Percentiles rank a stretch among this genome's conserved stretches.
Evolutionary conservation across 495 filamentous ascomycete genomes (phyloP).

Genomic region (Amniculicola lignicola): DNA sequence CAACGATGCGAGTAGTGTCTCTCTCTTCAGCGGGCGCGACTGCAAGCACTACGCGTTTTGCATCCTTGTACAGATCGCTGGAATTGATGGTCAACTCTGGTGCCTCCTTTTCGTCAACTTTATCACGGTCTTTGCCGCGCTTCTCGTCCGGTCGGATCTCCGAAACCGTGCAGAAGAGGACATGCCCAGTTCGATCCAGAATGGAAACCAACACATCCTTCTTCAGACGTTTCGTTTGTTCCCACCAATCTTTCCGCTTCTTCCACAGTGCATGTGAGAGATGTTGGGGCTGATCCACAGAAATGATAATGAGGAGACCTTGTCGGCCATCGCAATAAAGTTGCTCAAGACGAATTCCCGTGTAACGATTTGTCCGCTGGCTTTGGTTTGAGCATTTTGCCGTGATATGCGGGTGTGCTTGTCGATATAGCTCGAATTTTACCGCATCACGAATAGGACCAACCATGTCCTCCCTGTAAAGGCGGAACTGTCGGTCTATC

Average conservation of each 20-base stretch:
- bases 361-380: conserved; percentile 5
- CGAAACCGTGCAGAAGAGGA: conserved; percentile 56
- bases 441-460: conserved; percentile 61
- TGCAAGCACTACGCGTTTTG: background rate
- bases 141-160: conserved; percentile 30
- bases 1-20: background rate
- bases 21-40: conserved; percentile 6
- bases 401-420: background rate
- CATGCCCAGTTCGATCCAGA: conserved; percentile 22
- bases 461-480: conserved; percentile 64
- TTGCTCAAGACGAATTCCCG: background rate
- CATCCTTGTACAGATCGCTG: too few species aligned
- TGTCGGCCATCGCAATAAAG: conserved; percentile 50
- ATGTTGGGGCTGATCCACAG: conserved; percentile 16
- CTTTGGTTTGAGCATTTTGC: background rate
- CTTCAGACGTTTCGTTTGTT: conserved; percentile 7
- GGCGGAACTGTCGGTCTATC: conserved; percentile 67
- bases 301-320: conserved; percentile 54
- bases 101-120: conserved; percentile 11
- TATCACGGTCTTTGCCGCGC: conserved; percentile 28
- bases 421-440: background rate
- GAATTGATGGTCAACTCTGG: background rate
- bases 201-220: conserved; percentile 25
- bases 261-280: background rate
- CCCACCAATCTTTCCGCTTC: conserved; percentile 23